Evolutionary conservation across 192 early-diverging fungal genomes (phyloP), one percentile per base, ranked within the genome.

Genomic region (Coemansia sp.): DNA sequence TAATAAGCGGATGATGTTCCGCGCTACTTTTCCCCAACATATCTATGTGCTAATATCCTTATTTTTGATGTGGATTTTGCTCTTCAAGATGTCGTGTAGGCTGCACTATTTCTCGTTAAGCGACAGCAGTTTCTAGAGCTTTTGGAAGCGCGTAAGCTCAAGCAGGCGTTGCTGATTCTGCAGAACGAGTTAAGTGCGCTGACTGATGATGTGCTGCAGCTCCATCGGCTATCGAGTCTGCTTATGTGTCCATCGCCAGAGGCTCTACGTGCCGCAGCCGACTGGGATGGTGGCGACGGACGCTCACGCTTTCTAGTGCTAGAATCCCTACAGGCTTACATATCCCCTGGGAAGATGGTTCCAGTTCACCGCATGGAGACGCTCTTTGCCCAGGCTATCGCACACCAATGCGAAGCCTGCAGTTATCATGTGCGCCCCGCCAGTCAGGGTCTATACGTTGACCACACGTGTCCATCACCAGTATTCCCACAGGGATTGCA

Each of bases 71-170:
- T 46, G 39, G 17, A 9, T 17, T 46, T 14, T 14, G 5, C 39
- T 46, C 14, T 14, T 46, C 11, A 14, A 14, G 11, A 14, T 46
- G 46, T 60, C 25, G 25, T 67, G 55, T 80, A 80, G 77, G 72
- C 72, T 10, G 72, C 78, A 10, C 61, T 69, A 63, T 95, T 96
- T 70, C 78, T 94, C 27, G 85, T 96, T 58, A 84, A 92, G 55
- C 82, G 90, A 53, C 97, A 99, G 85, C 93, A 95, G 71, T 99
- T 89, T 66, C 74, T 97, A 25, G 97, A 99, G 73, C 74, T 91
- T 4, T 66, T 99, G 32, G 93, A 95, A 76, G 65, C 69, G 5
- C 71, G 84, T 46, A 59, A 90, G 36, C 85, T 88, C 3, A 87
- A 91, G 64, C 79, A 85, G 54, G 97, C 96, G 4, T 68, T 96